A percentile compares a stretch with the other conserved stretches of the same genome.
These are phyloP conservation scores for Hemileccinum impolitum DNA, from an alignment of 768 basidiomycete genomes.

Conservation along the genomic window DNA sequence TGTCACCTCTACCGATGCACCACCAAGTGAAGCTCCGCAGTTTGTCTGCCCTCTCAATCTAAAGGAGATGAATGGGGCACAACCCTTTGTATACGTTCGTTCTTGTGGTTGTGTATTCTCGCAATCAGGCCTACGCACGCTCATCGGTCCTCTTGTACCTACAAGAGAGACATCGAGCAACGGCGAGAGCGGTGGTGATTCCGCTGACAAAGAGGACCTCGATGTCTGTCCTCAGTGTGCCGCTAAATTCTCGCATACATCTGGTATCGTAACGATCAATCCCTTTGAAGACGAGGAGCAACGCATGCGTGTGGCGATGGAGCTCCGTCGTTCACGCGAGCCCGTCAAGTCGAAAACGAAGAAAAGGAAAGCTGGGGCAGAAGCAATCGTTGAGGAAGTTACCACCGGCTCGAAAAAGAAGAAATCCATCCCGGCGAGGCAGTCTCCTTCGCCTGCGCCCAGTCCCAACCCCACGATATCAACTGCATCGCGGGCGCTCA, in stretches of 20 bases:
- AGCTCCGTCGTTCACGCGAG: slow-evolving; percentile 52
- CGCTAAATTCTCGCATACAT: slow-evolving; percentile 55
- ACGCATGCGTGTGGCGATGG: slow-evolving; percentile 54
- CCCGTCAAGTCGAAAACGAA: slow-evolving; percentile 49
- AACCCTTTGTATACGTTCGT: slow-evolving; percentile 84
- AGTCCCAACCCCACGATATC: slow-evolving; percentile 47
- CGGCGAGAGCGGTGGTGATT: slow-evolving; percentile 26
- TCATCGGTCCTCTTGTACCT: slow-evolving; percentile 29
- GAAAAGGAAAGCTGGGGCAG: slow-evolving; percentile 59
- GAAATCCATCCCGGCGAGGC: slow-evolving; percentile 18
- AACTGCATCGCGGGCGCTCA: slow-evolving; percentile 62
- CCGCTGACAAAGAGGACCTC: slow-evolving; percentile 33
- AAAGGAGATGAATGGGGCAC: slow-evolving; percentile 91
- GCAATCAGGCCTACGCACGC: slow-evolving; percentile 73
- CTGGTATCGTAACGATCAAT: slow-evolving; percentile 64
- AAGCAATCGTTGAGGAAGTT: slow-evolving; percentile 25
- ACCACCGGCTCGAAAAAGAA: slow-evolving; percentile 42
- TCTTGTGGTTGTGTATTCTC: slow-evolving; percentile 92
- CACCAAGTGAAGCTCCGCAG: slow-evolving; percentile 49
- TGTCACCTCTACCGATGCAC: slow-evolving; percentile 27
- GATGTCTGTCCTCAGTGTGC: slow-evolving; percentile 78
- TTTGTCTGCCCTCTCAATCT: slow-evolving; percentile 91
- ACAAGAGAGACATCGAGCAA: slow-evolving; percentile 20
- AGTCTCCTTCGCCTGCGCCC: slow-evolving; percentile 26
- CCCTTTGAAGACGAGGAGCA: slow-evolving; percentile 65